A percentile compares a stretch with the other conserved stretches of the same genome.
Conservation (phyloP, 2,329 filamentous ascomycete species). For the Cladosporium sp. region DNA sequence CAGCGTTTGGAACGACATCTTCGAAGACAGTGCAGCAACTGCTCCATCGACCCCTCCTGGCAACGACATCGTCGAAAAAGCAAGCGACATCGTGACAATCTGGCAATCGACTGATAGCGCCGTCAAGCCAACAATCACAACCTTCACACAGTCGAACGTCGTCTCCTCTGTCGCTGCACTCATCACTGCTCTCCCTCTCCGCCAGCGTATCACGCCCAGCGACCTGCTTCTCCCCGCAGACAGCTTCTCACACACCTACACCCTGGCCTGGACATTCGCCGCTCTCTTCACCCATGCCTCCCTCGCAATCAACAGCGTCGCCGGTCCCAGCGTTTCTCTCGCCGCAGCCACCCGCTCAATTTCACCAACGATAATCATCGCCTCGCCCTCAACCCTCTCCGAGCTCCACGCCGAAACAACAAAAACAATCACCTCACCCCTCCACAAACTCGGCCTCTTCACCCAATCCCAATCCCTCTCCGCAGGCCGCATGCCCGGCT, state of each 20-base stretch:
- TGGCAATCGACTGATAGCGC: conserved; percentile 54
- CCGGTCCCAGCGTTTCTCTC: conserved; percentile 68
- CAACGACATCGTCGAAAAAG: conserved; percentile 50
- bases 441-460: conserved; percentile 67
- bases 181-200: conserved; percentile 68
- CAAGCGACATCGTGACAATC: conserved; percentile 57
- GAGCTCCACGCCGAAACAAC: conserved; percentile 62
- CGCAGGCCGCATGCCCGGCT: conserved; percentile 68
- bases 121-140: conserved; percentile 59
- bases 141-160: conserved; percentile 81
- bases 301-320: conserved; percentile 83
- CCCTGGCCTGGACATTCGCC: conserved; percentile 72
- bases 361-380: conserved; percentile 76
- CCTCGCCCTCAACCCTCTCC: conserved; percentile 68
- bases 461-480: conserved; percentile 67
- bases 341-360: conserved; percentile 67
- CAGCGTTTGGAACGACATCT: conserved; percentile 87
- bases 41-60: conserved; percentile 62
- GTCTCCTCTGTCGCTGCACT: conserved; percentile 79
- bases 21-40: conserved; percentile 63
- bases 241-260: conserved; percentile 72
- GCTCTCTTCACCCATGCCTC: conserved; percentile 82
- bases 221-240: conserved; percentile 86
- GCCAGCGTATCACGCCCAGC: conserved; percentile 66
- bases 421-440: conserved; percentile 49